Evolutionary conservation across 768 basidiomycete genomes (phyloP).

Genomic region (Xerocomus spinulosus): DNA sequence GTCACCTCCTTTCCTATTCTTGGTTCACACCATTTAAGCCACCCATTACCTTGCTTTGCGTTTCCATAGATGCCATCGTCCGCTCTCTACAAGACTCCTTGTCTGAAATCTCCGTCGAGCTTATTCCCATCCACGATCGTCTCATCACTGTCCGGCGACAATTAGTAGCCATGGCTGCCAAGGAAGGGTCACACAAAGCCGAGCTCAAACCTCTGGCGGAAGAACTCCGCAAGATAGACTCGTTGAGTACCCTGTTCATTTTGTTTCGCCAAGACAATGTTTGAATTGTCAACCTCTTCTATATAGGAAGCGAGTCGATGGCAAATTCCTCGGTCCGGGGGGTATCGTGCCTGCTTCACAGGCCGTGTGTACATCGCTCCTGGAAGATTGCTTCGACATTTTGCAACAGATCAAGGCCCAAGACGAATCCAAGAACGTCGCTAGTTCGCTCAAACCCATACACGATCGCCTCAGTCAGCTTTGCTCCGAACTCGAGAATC

Average conservation of each 20-base stretch:
- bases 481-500: constrained; percentile 80
- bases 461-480: constrained; percentile 88
- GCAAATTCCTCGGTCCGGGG: constrained; percentile 90
- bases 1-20: constrained; percentile 29
- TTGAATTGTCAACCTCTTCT: neutral
- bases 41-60: neutral
- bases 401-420: constrained; percentile 91
- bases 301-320: constrained; percentile 83
- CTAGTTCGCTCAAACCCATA: constrained; percentile 82
- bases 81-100: constrained; percentile 77
- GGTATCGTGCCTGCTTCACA: constrained; percentile 89
- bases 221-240: constrained; percentile 93
- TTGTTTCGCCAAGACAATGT: constrained; percentile 17
- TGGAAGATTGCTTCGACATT: constrained; percentile 97
- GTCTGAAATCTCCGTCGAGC: constrained; percentile 82
- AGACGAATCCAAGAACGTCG: constrained; percentile 85
- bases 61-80: constrained; percentile 63
- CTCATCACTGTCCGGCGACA: constrained; percentile 85
- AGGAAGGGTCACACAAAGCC: constrained; percentile 76
- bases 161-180: constrained; percentile 82
- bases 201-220: constrained; percentile 89
- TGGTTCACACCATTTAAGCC: constrained; percentile 1
- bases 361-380: constrained; percentile 82
- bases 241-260: constrained; percentile 67
- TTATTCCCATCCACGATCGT: constrained; percentile 85